These are phyloP conservation scores for Symbiotaphrina buchneri DNA, from an alignment of 495 filamentous ascomycete species.

Conservation along the genomic window DNA sequence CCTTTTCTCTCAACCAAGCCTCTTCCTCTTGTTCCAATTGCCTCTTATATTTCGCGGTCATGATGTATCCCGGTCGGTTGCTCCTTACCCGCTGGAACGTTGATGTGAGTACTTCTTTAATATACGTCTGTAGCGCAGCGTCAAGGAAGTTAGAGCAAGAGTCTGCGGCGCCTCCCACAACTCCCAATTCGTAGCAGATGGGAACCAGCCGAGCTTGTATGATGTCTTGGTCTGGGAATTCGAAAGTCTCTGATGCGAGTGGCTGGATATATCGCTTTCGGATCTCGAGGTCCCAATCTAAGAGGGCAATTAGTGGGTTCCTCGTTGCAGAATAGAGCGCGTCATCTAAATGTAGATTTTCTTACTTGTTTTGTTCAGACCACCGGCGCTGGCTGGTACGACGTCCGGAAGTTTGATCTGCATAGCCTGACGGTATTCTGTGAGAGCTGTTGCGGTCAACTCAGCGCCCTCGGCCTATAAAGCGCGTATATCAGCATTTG, in stretches of 20 bases:
- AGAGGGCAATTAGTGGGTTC: neutral
- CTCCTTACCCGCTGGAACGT: constrained; percentile 57
- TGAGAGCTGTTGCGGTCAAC: too few species aligned
- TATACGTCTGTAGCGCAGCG: constrained; percentile 72
- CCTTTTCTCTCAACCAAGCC: constrained; percentile 37
- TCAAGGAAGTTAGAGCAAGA: constrained; percentile 73
- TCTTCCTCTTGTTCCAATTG: constrained; percentile 54
- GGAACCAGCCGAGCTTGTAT: constrained; percentile 76
- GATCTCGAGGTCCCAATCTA: constrained; percentile 82
- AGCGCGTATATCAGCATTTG: too few species aligned
- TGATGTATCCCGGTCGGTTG: constrained; percentile 60
- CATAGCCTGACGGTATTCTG: constrained; percentile 46
- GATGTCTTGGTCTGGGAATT: constrained; percentile 66
- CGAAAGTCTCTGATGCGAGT: constrained; percentile 69
- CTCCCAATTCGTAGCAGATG: constrained; percentile 82
- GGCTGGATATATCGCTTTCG: constrained; percentile 78
- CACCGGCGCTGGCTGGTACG: constrained; percentile 62
- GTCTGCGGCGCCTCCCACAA: constrained; percentile 45
- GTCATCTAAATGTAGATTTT: constrained; percentile 3
- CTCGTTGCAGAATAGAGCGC: neutral
- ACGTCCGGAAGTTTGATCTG: constrained; percentile 43
- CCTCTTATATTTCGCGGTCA: constrained; percentile 53
- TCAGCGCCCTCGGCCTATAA: neutral
- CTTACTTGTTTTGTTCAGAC: constrained; percentile 75
- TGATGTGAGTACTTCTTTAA: constrained; percentile 67